These are phyloP conservation scores for Symbiodinium natans DNA, from an alignment of 73 alveolate genomes.

Conservation along the genomic window DNA sequence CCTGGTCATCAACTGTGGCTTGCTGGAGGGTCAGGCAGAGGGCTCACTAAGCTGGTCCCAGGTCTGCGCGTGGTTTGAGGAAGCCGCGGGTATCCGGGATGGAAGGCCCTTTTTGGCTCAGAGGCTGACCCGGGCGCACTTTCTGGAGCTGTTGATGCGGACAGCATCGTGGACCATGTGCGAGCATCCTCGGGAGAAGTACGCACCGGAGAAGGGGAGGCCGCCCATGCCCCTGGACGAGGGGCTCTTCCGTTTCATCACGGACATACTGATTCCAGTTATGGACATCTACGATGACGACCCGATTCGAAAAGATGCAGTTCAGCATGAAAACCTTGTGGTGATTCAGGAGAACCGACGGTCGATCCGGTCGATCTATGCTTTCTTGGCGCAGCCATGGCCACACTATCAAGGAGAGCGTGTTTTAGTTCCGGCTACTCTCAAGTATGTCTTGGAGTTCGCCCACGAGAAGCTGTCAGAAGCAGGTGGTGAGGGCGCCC, in stretches of 20 bases:
- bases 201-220: conserved; percentile 85
- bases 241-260: conserved; percentile 91
- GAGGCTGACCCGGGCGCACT: conserved; percentile 85
- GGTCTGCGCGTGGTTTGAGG: conserved; percentile 85
- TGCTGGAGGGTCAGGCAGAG: conserved; percentile 79
- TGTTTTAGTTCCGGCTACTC: conserved; percentile 49
- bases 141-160: conserved; percentile 91
- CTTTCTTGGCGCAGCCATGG: conserved; percentile 90
- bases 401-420: conserved; percentile 85
- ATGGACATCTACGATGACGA: conserved; percentile 93
- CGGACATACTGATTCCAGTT: conserved; percentile 85
- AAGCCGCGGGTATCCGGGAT: conserved; percentile 83
- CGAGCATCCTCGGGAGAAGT: conserved; percentile 70
- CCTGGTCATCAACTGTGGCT: conserved; percentile 85
- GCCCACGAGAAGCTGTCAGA: conserved; percentile 57
- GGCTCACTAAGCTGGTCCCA: conserved; percentile 76
- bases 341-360: conserved; percentile 86
- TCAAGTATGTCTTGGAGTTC: conserved; percentile 62
- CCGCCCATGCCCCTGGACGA: conserved; percentile 92
- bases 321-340: conserved; percentile 83
- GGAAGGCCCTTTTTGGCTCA: conserved; percentile 92
- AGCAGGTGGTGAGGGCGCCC: conserved; percentile 17
- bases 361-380: conserved; percentile 81
- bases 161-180: conserved; percentile 92
- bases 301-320: conserved; percentile 85